Evolutionary conservation across 192 early-diverging fungal genomes (phyloP).

Genomic region (Podila minutissima): DNA sequence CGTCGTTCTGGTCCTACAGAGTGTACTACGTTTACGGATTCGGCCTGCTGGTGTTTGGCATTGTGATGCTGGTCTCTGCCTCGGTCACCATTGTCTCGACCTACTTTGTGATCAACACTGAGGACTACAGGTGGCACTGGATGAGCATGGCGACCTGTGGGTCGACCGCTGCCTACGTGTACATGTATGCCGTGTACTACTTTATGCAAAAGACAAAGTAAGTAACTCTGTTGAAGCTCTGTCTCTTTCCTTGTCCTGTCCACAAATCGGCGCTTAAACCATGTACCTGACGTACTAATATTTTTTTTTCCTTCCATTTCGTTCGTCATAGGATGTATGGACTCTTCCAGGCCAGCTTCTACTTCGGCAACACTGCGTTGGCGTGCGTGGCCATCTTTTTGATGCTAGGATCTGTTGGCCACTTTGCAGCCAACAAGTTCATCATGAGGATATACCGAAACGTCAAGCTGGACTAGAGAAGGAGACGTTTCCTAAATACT

Average conservation of each 20-base stretch:
- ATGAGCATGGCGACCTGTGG: slow-evolving; percentile 79
- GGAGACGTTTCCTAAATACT: background rate
- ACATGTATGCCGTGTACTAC: slow-evolving; percentile 84
- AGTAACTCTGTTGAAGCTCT: slow-evolving; percentile 8
- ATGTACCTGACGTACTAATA: background rate
- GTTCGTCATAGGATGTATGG: slow-evolving; percentile 74
- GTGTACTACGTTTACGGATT: slow-evolving; percentile 88
- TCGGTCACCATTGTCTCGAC: slow-evolving; percentile 79
- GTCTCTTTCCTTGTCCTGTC: too few species aligned
- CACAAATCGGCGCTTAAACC: background rate
- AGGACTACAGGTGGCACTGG: slow-evolving; percentile 90
- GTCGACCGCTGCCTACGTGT: slow-evolving; percentile 79
- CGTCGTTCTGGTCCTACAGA: slow-evolving; percentile 80
- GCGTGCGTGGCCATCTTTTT: slow-evolving; percentile 72
- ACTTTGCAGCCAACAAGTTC: slow-evolving; percentile 72
- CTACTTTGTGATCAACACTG: slow-evolving; percentile 81
- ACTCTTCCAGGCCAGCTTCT: slow-evolving; percentile 80
- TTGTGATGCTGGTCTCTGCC: slow-evolving; percentile 74
- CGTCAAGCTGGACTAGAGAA: slow-evolving; percentile 70
- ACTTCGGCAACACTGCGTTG: slow-evolving; percentile 82
- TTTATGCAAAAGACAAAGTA: slow-evolving; percentile 75
- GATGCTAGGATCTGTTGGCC: slow-evolving; percentile 76
- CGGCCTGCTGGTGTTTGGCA: slow-evolving; percentile 75
- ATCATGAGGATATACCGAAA: slow-evolving; percentile 78
- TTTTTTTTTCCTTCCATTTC: background rate